Percentiles rank a stretch among this genome's conserved stretches.
Conservation (phyloP, 1,139 yeast species). For the Candida anutae region DNA sequence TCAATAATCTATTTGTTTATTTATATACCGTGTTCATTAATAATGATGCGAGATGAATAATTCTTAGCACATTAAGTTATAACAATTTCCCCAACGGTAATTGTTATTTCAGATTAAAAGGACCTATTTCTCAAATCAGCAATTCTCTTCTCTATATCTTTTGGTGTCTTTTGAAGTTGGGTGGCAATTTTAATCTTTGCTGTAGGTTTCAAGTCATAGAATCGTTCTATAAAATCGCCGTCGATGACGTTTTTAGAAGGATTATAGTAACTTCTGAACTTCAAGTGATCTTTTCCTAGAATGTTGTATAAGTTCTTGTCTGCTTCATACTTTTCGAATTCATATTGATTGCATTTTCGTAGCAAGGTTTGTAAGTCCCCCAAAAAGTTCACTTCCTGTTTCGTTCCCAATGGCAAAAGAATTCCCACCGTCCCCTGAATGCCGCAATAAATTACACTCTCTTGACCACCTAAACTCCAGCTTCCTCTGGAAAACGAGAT, state of each 20-base stretch:
- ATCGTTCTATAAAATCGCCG: constrained; percentile 77
- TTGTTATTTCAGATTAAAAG: neutral
- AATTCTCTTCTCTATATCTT: constrained; percentile 55
- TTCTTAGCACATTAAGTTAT: too few relatives aligned
- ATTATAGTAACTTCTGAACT: constrained; percentile 68
- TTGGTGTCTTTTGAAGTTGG: constrained; percentile 46
- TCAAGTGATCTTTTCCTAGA: constrained; percentile 60
- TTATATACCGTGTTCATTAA: too few relatives aligned
- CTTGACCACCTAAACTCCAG: constrained; percentile 56
- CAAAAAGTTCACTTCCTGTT: constrained; percentile 57
- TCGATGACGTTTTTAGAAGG: constrained; percentile 75
- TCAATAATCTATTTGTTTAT: too few relatives aligned
- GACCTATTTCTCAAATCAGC: constrained; percentile 49
- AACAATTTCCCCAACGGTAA: too few relatives aligned
- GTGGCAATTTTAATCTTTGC: constrained; percentile 43
- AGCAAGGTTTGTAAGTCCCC: constrained; percentile 45
- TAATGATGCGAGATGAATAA: too few relatives aligned
- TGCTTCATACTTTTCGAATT: constrained; percentile 24
- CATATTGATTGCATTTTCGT: constrained; percentile 23
- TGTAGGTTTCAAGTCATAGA: constrained; percentile 25
- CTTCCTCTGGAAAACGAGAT: constrained; percentile 51
- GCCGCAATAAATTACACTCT: constrained; percentile 64
- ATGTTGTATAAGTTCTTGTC: constrained; percentile 17
- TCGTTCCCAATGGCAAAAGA: constrained; percentile 57
- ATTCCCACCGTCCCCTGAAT: constrained; percentile 77